Conservation (phyloP, 2,329 filamentous ascomycete species). For the Pseudogymnoascus sp. region DNA sequence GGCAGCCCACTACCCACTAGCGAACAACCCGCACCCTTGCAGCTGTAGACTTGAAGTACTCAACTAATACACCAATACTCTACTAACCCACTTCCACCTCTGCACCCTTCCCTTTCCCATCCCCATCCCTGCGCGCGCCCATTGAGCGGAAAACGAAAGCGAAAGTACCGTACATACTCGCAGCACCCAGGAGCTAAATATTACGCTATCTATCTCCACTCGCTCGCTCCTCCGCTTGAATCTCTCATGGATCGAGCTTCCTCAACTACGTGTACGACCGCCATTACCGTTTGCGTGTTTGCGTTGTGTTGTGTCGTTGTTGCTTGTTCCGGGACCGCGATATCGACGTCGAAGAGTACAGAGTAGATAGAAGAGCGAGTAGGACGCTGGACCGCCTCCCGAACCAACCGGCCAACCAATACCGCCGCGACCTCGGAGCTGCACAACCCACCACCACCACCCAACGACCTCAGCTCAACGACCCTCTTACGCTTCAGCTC, state of each 20-base stretch:
- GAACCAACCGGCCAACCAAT: not conserved
- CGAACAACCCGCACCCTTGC: not conserved
- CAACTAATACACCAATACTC: not conserved
- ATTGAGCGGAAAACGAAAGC: not conserved
- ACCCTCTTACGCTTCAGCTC: not conserved
- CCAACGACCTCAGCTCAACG: not conserved
- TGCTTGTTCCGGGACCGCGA: not conserved
- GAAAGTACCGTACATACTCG: not conserved
- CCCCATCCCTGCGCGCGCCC: not conserved
- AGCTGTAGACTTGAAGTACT: not conserved
- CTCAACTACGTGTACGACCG: not conserved
- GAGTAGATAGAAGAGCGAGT: not conserved
- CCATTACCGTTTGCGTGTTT: not conserved
- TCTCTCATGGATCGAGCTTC: not conserved
- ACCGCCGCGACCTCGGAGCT: not conserved
- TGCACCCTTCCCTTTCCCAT: not conserved
- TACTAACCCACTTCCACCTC: not conserved
- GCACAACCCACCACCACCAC: not conserved
- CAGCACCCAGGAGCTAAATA: not conserved
- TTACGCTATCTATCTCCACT: not conserved
- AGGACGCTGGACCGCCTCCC: not conserved
- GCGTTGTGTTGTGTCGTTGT: not conserved
- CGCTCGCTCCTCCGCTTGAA: not conserved
- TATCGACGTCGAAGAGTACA: not conserved
- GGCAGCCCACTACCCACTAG: not conserved